Evolutionary conservation across 2,329 filamentous ascomycete species (phyloP), one percentile per base, ranked within the genome.

Genomic region (Didymella lethalis): DNA sequence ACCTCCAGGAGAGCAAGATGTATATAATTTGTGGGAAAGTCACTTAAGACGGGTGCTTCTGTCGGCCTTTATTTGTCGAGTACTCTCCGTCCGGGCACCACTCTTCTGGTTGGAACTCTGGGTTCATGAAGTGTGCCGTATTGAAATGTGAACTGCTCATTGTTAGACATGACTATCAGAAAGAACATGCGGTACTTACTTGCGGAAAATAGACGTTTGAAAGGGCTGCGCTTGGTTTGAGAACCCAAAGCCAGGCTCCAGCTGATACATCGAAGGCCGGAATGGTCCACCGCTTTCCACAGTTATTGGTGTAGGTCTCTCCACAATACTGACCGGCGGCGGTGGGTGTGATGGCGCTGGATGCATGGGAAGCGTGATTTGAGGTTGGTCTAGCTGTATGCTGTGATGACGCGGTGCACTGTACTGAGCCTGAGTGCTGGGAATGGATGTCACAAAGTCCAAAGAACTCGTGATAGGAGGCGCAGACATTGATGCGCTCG

Each of bases 31-130:
- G 50, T 61, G 56, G 31, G 32, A 62, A 64, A 64, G 52, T 40
- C 49, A 57, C 36, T 66, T 68, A 76, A 52, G 72, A 72, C 11
- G 72, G 75, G 38, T 71, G 66, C 61, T 78, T 78, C 66, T 77
- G 72, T 51, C 75, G 73, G 31, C 71, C 70, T 61, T 75, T 75
- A 43, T 73, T 72, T 16, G 73, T 77, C 31, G 76, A 70, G 59
- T 81, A 82, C 49, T 83, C 81, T 53, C 76, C 72, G 20, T 81
- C 80, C 3, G 82, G 82, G 61, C 75, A 76, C 81, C 82, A 84
- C 59, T 83, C 80, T 63, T 84, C 81, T 6, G 82, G 82, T 57
- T 84, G 80, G 64, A 84, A 84, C 31, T 83, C 80, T 20, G 80
- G 79, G 62, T 83, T 84, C 59, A 79, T 68, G 68, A 81, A 84